Evolutionary conservation across 257 asterid species (phyloP).

Genomic region (Gentiana straminea): DNA sequence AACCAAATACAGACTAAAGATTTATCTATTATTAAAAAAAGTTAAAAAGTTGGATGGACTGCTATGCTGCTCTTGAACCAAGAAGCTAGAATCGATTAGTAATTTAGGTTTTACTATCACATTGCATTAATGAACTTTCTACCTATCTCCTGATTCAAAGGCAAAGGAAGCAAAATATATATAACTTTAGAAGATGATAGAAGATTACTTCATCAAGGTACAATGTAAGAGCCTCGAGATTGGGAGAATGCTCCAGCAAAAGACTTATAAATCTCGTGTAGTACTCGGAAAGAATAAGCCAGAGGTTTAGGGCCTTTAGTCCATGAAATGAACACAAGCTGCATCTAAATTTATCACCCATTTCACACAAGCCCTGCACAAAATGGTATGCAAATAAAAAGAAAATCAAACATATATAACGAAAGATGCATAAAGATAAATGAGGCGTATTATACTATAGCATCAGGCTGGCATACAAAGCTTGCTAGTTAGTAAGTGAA

Average conservation of each 20-base stretch:
- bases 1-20: background rate
- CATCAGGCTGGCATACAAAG: too few species aligned
- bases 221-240: slow-evolving; percentile 4
- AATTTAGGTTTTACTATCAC: too few species aligned
- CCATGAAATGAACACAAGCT: background rate
- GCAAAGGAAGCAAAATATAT: too few species aligned
- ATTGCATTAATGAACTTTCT: too few species aligned
- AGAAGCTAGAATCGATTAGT: too few species aligned
- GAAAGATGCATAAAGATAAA: background rate
- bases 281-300: background rate
- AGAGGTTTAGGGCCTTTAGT: slow-evolving; percentile 2
- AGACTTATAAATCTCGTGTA: background rate
- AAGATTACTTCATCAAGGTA: background rate
- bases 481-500: too few species aligned
- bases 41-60: too few species aligned
- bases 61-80: too few species aligned
- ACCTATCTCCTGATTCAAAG: too few species aligned
- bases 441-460: too few species aligned
- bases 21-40: too few species aligned
- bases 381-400: background rate
- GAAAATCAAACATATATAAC: background rate
- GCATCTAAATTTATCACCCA: background rate
- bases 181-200: background rate
- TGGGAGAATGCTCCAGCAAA: slow-evolving; percentile 11
- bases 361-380: background rate